Evolutionary conservation across 2,329 filamentous ascomycete genomes (phyloP).

Genomic region (Cordyceps farinosa): DNA sequence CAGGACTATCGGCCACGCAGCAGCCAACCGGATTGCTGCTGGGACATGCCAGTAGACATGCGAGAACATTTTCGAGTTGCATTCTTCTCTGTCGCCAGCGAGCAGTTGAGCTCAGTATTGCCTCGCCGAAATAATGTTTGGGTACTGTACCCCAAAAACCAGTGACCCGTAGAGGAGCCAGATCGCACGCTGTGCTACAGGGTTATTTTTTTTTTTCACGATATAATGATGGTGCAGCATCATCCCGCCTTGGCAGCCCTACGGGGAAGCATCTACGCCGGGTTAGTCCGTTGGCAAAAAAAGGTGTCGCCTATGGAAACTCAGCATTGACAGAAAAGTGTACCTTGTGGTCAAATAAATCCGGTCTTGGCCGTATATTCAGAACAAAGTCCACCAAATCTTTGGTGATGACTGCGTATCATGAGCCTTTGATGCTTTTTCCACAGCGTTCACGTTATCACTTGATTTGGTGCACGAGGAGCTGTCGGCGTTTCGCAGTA

Average conservation of each 20-base stretch:
- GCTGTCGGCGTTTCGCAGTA: neutral
- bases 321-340: neutral
- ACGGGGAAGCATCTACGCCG: neutral
- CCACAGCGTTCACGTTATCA: neutral
- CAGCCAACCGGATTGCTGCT: neutral
- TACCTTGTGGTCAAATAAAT: too few relatives aligned
- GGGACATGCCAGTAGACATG: neutral
- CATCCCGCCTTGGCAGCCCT: conserved; percentile 5
- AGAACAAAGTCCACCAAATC: too few relatives aligned
- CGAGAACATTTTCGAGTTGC: neutral
- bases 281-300: neutral
- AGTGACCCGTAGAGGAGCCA: neutral
- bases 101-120: neutral
- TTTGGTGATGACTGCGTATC: too few relatives aligned
- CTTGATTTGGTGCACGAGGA: neutral
- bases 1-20: neutral
- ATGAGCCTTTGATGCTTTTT: neutral
- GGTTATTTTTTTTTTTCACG: too few relatives aligned
- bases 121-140: neutral
- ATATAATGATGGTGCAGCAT: neutral
- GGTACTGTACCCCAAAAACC: conserved; percentile 1
- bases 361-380: too few relatives aligned
- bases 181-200: too few relatives aligned
- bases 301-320: neutral
- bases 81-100: neutral